Conservation (phyloP, 805 yeast genomes). For the Kuraishia capsulata region DNA sequence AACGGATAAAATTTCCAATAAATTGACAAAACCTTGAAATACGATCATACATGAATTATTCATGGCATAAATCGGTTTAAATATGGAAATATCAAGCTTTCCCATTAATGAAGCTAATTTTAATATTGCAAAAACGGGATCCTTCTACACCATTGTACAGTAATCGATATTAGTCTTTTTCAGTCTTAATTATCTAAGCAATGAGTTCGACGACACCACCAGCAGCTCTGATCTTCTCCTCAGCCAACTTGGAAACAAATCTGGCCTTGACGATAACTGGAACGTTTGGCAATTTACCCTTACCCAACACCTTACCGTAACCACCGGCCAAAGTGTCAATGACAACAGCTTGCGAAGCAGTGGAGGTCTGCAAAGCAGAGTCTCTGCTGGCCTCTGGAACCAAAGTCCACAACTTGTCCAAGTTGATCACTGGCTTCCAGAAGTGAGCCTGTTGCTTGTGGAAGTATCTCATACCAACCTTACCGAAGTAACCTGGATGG, state of each 20-base stretch:
- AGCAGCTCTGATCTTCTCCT: constrained; percentile 98
- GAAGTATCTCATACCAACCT: constrained; percentile 99
- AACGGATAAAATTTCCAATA: too few relatives aligned
- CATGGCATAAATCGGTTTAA: too few relatives aligned
- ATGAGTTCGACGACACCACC: constrained; percentile 99
- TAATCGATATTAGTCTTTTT: too few relatives aligned
- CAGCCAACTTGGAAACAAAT: constrained; percentile 98
- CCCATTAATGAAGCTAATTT: too few relatives aligned
- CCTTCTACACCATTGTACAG: too few relatives aligned
- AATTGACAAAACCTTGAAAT: too few relatives aligned
- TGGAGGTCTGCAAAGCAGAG: constrained; percentile 77
- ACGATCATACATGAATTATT: too few relatives aligned
- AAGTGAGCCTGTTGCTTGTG: constrained; percentile 88
- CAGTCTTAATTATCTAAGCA: constrained; percentile 88
- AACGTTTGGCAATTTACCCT: constrained; percentile 95
- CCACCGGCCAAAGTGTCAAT: constrained; percentile 99
- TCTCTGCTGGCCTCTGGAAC: constrained; percentile 92
- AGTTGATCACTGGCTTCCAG: constrained; percentile 98
- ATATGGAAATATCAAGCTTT: too few relatives aligned
- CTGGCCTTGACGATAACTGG: constrained; percentile 99
- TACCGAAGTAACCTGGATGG: constrained; percentile 99
- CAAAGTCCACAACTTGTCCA: constrained; percentile 97
- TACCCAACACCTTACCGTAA: constrained; percentile 99
- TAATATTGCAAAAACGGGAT: too few relatives aligned
- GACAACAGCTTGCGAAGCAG: constrained; percentile 92